Base-by-base conservation (phyloP, 305 asterid genomes). In the Fraxinus dipetala region DNA sequence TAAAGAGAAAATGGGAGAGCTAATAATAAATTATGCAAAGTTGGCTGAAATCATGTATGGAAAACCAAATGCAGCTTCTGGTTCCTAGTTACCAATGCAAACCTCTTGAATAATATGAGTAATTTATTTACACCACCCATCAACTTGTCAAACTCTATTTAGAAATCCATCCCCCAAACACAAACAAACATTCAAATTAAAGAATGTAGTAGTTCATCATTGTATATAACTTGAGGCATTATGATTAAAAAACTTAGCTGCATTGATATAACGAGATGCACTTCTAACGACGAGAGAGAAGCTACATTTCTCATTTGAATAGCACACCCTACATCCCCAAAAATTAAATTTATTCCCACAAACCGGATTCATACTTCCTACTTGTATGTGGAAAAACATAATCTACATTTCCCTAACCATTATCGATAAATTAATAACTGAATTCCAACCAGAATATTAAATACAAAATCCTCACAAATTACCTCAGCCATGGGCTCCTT, bases 401-500 rank as follows among this genome's bases (percentile, higher is more conserved):
- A 10, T 40, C 48, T 76, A 82, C 48, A 82, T 26, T 61, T 20
- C 10, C n/a, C 13, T 9, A 48, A 35, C 67, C 78, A 59, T 54
- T 70, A 72, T 78, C 20, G 32, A 70, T 10, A 31, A 85, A 63
- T 18, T 13, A 56, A 56, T 26, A 59, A 63, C 6, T 32, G 32
- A 80, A 30, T 28, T 48, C 30, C 48, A 54, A 36, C 32, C 26
- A 48, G 78, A 81, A 36, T 20, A 56, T 34, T 69, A 81, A 80
- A 77, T 26, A 78, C 51, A 26, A 16, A 70, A 48, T 45, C 3
- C 24, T 24, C 18, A 51, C 59, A 40, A 77, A 73, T 77, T 81
- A 92, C 98, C 98, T 95, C 89, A 22, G 90, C 87, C 67, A 89
- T 83, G 13, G 90, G 89, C 11, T 87, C 92, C 84, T 87, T 89